Evolutionary conservation across 1,139 yeast species (phyloP).

Genomic region (Geotrichum macrosporum): DNA sequence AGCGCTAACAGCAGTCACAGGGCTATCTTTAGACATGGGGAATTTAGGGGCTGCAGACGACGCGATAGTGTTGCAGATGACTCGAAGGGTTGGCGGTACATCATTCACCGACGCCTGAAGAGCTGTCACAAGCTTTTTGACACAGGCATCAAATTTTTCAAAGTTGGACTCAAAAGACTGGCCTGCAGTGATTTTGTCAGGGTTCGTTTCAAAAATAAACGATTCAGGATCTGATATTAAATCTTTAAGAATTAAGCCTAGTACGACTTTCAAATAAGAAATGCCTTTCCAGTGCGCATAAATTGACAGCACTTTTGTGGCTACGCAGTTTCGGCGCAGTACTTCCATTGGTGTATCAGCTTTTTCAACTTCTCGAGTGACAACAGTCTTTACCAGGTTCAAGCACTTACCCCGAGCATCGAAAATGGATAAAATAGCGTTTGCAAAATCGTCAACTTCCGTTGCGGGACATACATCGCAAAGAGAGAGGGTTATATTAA

Average conservation of each 20-base stretch:
- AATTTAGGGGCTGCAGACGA: slow-evolving; percentile 54
- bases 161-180: slow-evolving; percentile 46
- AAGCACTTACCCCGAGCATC: slow-evolving; percentile 53
- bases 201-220: slow-evolving; percentile 57
- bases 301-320: slow-evolving; percentile 69
- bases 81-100: slow-evolving; percentile 61
- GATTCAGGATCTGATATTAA: slow-evolving; percentile 48
- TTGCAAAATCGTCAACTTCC: slow-evolving; percentile 69
- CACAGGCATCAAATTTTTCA: slow-evolving; percentile 51
- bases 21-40: slow-evolving; percentile 47
- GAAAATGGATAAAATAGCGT: slow-evolving; percentile 61
- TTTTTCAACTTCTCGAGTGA: slow-evolving; percentile 57
- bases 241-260: slow-evolving; percentile 55
- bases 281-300: slow-evolving; percentile 65
- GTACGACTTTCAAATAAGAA: slow-evolving; percentile 50
- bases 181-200: slow-evolving; percentile 41
- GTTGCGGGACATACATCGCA: slow-evolving; percentile 52
- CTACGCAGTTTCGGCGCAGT: slow-evolving; percentile 74
- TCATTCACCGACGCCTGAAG: slow-evolving; percentile 49
- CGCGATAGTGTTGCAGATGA: slow-evolving; percentile 60
- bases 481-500: slow-evolving; percentile 27
- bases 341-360: slow-evolving; percentile 66
- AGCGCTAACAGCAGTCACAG: slow-evolving; percentile 72
- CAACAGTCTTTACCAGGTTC: slow-evolving; percentile 51
- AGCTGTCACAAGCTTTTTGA: slow-evolving; percentile 52